Evolutionary conservation across 176 grass and related monocot species (phyloP), one percentile per base, ranked within the genome.

Genomic region (Eleusine coracana): DNA sequence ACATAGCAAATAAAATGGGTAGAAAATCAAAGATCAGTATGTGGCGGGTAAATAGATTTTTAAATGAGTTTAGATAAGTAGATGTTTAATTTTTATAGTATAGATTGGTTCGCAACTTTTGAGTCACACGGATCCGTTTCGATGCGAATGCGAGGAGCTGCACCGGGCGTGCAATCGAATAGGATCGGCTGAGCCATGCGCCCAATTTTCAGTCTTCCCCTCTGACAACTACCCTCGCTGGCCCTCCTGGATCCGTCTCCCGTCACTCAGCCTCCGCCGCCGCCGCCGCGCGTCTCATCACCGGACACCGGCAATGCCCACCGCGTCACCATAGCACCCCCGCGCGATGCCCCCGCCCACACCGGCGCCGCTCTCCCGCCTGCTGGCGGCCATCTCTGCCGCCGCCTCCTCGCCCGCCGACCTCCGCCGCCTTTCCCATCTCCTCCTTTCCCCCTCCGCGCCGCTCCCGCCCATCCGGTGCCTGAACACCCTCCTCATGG

Each of bases 401-500:
- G 80, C 92, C 58, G 66, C 74, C 63, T 63, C 82, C 65, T 87
- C 86, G 39, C 68, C 83, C 46, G 34, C 82, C 15, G 78, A 85
- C 48, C 78, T 86, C 73, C 76, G 66, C 60, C 59, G 85, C 78
- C 84, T 80, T 37, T 84, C 91, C 66, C 70, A 45, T 85, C 21
- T 77, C 78, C 41, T 77, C 75, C 67, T 81, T 38, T 72, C 85
- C 17, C 70, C 67, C 52, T 75, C 69, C 62, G 42, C 80, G 61
- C 74, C 67, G 27, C n/a, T 56, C 44, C 72, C 83, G 29, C 83
- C 86, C 45, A 39, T 90, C 79, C 84, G 86, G 39, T 90, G 89
- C 85, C 83, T 89, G 66, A 94, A 97, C 76, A 82, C 85, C 29
- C 86, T 94, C 73, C 82, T 97, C 61, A 88, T 92, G 80, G 85